Conservation (phyloP, 2,329 filamentous ascomycete species). For the Beauveria scarabaeidicola region DNA sequence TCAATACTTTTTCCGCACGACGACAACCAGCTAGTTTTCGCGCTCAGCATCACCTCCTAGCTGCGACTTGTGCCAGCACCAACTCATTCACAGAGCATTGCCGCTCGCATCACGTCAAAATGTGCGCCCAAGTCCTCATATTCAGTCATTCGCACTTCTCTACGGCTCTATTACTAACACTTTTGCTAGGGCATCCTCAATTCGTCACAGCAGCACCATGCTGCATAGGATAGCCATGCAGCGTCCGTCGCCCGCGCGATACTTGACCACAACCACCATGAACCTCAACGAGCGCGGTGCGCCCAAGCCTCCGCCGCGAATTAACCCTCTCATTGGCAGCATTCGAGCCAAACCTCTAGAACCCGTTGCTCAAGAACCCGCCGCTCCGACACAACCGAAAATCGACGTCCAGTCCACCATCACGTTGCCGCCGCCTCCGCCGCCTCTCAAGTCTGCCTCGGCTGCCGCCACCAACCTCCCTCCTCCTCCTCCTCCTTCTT, state of each 20-base stretch:
- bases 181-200: background rate
- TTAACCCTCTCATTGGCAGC: constrained; percentile 8
- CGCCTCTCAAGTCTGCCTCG: constrained; percentile 1
- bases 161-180: background rate
- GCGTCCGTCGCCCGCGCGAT: background rate
- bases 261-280: constrained; percentile 4
- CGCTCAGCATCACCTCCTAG: background rate
- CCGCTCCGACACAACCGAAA: background rate
- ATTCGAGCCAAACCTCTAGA: background rate
- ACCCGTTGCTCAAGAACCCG: background rate
- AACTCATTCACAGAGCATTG: background rate
- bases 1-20: constrained; percentile 9
- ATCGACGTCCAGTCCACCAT: constrained; percentile 10
- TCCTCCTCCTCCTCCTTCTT: background rate
- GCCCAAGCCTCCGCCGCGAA: constrained; percentile 5
- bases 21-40: background rate
- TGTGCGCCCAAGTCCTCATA: background rate
- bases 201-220: constrained; percentile 9
- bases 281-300: constrained; percentile 1
- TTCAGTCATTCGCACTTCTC: background rate
- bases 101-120: background rate
- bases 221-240: background rate
- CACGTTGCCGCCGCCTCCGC: constrained; percentile 18
- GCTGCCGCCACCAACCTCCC: background rate
- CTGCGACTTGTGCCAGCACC: background rate